Evolutionary conservation across 768 basidiomycete species (phyloP).

Genomic region (Macrolepiota dolichaula): DNA sequence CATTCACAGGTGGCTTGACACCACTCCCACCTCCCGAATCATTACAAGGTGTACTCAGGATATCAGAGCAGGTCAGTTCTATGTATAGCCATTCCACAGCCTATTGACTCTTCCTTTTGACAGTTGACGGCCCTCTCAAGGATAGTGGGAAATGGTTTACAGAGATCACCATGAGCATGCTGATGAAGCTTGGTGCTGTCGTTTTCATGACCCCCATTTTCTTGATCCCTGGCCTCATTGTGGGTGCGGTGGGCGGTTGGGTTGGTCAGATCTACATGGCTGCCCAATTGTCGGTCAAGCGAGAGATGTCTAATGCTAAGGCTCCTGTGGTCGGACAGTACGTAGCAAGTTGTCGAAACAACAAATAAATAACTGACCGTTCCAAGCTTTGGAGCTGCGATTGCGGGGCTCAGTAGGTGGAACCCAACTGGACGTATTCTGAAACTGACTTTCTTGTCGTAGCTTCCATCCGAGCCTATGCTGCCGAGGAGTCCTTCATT

Average conservation of each 20-base stretch:
- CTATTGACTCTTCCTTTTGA: neutral
- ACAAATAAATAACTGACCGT: neutral
- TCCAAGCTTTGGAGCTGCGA: conserved; percentile 49
- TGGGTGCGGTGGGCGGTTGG: conserved; percentile 15
- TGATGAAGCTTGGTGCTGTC: conserved; percentile 39
- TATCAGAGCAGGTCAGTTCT: conserved; percentile 36
- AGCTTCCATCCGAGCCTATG: conserved; percentile 63
- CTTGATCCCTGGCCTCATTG: conserved; percentile 24
- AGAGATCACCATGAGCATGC: conserved; percentile 30
- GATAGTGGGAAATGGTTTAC: conserved; percentile 23
- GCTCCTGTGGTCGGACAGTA: conserved; percentile 46
- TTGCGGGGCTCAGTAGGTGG: conserved; percentile 46
- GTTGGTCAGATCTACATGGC: conserved; percentile 37
- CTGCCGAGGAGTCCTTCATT: conserved; percentile 46
- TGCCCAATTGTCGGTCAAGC: conserved; percentile 43
- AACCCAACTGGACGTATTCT: neutral
- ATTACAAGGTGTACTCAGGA: conserved; percentile 64
- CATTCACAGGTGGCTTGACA: conserved; percentile 38
- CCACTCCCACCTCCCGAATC: conserved; percentile 44
- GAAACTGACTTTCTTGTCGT: neutral
- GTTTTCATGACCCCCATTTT: conserved; percentile 40
- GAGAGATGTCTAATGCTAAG: conserved; percentile 41
- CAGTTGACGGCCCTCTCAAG: conserved; percentile 46
- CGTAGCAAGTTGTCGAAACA: conserved; percentile 16
- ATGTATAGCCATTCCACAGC: neutral